phyloP scores from a whole-genome alignment of 2,329 filamentous ascomycete species.

The Fusarium sterilihyphosum region DNA sequence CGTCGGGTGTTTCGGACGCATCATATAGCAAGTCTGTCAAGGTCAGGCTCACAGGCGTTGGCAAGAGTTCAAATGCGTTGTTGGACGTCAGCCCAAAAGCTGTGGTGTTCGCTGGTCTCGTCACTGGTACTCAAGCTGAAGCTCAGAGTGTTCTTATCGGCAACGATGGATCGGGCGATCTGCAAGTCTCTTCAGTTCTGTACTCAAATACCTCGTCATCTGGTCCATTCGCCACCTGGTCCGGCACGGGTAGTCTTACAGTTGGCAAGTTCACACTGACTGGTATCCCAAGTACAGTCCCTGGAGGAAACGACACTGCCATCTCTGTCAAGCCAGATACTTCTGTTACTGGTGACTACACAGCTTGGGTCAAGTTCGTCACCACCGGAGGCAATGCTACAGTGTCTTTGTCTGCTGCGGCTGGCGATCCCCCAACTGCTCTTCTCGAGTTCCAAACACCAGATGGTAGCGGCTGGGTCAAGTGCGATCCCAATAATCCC shows the following conservation, averaged over 20 bases:
- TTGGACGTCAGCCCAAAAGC: slow-evolving; percentile 59
- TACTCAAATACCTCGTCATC: slow-evolving; percentile 56
- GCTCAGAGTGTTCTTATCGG: slow-evolving; percentile 58
- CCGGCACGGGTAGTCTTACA: slow-evolving; percentile 48
- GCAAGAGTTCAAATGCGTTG: slow-evolving; percentile 56
- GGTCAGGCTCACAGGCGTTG: slow-evolving; percentile 60
- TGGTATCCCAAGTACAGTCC: slow-evolving; percentile 57
- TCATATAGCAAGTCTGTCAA: slow-evolving; percentile 58
- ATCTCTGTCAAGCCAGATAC: slow-evolving; percentile 61
- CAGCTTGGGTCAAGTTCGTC: slow-evolving; percentile 57
- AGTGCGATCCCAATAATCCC: slow-evolving; percentile 53
- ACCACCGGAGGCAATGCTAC: slow-evolving; percentile 61
- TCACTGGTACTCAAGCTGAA: slow-evolving; percentile 53
- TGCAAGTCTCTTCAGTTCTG: slow-evolving; percentile 56
- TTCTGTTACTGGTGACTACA: slow-evolving; percentile 57
- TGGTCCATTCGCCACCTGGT: slow-evolving; percentile 57
- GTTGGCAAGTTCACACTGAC: slow-evolving; percentile 61
- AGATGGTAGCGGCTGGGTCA: slow-evolving; percentile 61
- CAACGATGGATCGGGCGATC: slow-evolving; percentile 59
- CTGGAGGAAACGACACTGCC: slow-evolving; percentile 50
- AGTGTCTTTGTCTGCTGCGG: slow-evolving; percentile 59
- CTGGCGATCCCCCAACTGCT: slow-evolving; percentile 60
- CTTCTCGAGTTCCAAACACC: slow-evolving; percentile 64
- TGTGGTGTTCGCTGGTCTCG: slow-evolving; percentile 60
- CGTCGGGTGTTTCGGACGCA: slow-evolving; percentile 55